A percentile compares a stretch with the other conserved stretches of the same genome.
Conservation (phyloP, 2,329 filamentous ascomycete genomes). For the Periconia digitata region DNA sequence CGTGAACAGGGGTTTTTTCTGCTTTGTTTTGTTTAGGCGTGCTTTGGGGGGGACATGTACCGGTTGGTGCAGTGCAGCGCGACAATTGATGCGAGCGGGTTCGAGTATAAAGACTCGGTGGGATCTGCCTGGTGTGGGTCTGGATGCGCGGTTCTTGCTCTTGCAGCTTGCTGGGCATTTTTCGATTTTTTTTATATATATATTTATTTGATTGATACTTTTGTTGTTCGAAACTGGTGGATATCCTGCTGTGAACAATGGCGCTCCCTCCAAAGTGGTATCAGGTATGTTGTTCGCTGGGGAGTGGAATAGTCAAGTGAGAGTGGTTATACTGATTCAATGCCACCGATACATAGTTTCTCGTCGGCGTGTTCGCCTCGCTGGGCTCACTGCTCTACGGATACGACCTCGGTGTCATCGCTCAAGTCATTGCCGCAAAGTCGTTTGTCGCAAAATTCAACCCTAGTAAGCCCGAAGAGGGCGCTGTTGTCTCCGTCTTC, state of each 20-base stretch:
- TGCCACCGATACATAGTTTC: conserved; percentile 55
- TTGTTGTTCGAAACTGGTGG: neutral
- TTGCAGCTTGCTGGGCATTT: no score
- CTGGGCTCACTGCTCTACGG: conserved; percentile 61
- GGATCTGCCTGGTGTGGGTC: no score
- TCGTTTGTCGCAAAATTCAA: conserved; percentile 47
- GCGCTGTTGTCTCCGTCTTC: conserved; percentile 75
- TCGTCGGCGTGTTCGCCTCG: conserved; percentile 61
- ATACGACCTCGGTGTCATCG: conserved; percentile 63
- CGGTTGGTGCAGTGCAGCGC: no score
- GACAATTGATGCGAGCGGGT: no score
- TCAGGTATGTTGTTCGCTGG: conserved; percentile 54
- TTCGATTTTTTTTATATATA: no score
- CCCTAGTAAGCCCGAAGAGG: conserved; percentile 51
- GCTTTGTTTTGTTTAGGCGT: neutral
- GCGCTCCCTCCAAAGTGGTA: conserved; percentile 60
- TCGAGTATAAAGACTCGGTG: no score
- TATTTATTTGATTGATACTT: neutral
- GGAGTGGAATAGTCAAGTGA: neutral
- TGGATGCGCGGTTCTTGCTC: no score
- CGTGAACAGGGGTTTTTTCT: neutral
- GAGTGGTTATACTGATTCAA: neutral
- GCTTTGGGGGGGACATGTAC: no score
- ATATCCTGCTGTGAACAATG: conserved; percentile 42
- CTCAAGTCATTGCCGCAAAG: conserved; percentile 55